Evolutionary conservation across 768 basidiomycete genomes (phyloP).

Genomic region (Filobasidium floriforme): DNA sequence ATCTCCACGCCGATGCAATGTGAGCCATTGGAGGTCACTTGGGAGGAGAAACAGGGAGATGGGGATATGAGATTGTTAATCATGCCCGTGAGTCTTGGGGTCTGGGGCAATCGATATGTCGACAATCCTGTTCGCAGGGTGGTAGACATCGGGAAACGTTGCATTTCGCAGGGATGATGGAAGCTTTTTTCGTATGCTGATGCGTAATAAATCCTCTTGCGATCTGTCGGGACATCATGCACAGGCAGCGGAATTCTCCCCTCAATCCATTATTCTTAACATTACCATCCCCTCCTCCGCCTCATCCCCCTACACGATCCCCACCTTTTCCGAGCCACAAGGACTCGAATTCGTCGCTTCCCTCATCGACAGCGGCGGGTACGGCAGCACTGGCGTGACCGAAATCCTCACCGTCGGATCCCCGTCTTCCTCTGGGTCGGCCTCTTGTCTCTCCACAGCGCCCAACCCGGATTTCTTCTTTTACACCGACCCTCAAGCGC

Average conservation of each 20-base stretch:
- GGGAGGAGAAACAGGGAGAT: conserved; percentile 27
- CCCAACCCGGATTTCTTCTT: conserved; percentile 38
- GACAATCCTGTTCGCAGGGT: no score
- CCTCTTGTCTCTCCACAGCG: background rate
- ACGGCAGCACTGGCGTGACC: conserved; percentile 34
- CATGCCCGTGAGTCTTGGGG: conserved; percentile 33
- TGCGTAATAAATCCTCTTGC: background rate
- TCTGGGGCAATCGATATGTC: no score
- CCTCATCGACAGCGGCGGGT: conserved; percentile 39
- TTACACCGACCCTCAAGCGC: conserved; percentile 26
- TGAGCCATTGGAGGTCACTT: conserved; percentile 32
- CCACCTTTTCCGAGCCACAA: conserved; percentile 36
- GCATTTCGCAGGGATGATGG: no score
- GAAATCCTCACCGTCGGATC: conserved; percentile 29
- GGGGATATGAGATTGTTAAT: conserved; percentile 31
- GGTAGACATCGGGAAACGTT: no score
- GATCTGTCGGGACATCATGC: conserved; percentile 25
- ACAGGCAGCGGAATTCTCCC: conserved; percentile 9
- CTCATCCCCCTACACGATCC: conserved; percentile 27
- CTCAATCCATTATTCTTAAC: conserved; percentile 31
- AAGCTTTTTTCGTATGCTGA: background rate
- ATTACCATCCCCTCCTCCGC: conserved; percentile 33
- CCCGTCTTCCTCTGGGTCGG: background rate
- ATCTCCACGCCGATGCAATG: conserved; percentile 40
- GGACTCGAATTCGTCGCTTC: conserved; percentile 39